These are phyloP conservation scores for Pulveroboletus frians DNA, from an alignment of 768 basidiomycete genomes.

Conservation along the genomic window DNA sequence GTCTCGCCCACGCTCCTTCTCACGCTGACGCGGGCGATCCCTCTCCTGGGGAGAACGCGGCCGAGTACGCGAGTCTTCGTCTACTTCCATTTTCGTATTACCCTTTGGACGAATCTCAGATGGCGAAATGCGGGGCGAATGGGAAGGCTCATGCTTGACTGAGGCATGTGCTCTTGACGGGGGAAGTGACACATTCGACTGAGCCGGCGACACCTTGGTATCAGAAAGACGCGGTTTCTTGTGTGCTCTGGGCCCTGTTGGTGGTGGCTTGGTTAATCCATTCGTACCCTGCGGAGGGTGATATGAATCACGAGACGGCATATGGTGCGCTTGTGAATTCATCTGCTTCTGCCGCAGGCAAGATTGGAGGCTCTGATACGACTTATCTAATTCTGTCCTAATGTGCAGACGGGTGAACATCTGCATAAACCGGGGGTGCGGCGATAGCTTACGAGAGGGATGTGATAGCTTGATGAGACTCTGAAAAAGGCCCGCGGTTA, in stretches of 20 bases:
- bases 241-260: constrained; percentile 75
- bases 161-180: constrained; percentile 18
- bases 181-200: constrained; percentile 29
- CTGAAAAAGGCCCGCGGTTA: constrained; percentile 34
- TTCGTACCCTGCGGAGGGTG: constrained; percentile 30
- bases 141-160: constrained; percentile 27
- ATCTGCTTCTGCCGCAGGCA: constrained; percentile 38
- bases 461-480: constrained; percentile 70
- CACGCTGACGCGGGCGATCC: constrained; percentile 36
- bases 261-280: constrained; percentile 48
- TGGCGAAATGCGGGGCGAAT: constrained; percentile 26
- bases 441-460: constrained; percentile 60
- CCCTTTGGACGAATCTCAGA: constrained; percentile 26
- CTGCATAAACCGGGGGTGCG: constrained; percentile 1
- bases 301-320: constrained; percentile 41
- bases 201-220: constrained; percentile 31
- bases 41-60: constrained; percentile 41
- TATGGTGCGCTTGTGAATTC: constrained; percentile 31
- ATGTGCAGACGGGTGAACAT: constrained; percentile 15
- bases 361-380: constrained; percentile 56
- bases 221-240: constrained; percentile 77
- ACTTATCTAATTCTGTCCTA: constrained; percentile 74
- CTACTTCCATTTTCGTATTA: constrained; percentile 48
- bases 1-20: constrained; percentile 35
- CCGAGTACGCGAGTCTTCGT: constrained; percentile 45